Conservation (phyloP, 805 yeast species). For the Wickerhamomyces pijperi region DNA sequence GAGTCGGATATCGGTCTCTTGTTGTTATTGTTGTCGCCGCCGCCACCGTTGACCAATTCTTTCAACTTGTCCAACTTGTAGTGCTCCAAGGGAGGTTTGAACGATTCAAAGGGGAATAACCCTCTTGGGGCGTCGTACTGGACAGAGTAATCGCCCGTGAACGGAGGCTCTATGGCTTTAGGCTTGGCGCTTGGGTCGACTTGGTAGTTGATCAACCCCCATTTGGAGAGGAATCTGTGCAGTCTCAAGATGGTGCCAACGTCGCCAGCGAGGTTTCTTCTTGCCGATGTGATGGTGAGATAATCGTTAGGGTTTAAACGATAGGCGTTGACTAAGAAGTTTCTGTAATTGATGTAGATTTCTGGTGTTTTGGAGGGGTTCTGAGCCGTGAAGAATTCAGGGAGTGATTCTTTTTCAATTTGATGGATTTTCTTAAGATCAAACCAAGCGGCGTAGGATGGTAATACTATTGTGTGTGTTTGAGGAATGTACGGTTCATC, state of each 20-base stretch:
- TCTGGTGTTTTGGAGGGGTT: constrained; percentile 74
- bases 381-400: constrained; percentile 72
- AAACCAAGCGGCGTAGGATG: constrained; percentile 86
- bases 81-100: constrained; percentile 44
- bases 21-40: too few relatives aligned
- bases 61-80: constrained; percentile 32
- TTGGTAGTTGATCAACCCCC: constrained; percentile 93
- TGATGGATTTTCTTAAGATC: constrained; percentile 58
- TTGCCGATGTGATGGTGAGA: constrained; percentile 78
- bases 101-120: constrained; percentile 80
- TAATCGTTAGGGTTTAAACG: constrained; percentile 85
- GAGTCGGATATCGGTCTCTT: too few relatives aligned
- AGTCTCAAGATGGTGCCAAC: constrained; percentile 81
- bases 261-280: constrained; percentile 86
- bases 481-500: constrained; percentile 32
- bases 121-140: constrained; percentile 88
- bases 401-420: constrained; percentile 74
- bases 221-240: constrained; percentile 71
- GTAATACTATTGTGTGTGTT: constrained; percentile 75
- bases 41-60: constrained; percentile 16
- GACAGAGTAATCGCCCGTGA: constrained; percentile 65
- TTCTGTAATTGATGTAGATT: constrained; percentile 71
- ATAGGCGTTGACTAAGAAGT: constrained; percentile 82
- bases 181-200: constrained; percentile 74
- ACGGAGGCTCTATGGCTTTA: constrained; percentile 57